phyloP scores from a whole-genome alignment of 2,329 filamentous ascomycete species.

The Penicillium expansum region DNA sequence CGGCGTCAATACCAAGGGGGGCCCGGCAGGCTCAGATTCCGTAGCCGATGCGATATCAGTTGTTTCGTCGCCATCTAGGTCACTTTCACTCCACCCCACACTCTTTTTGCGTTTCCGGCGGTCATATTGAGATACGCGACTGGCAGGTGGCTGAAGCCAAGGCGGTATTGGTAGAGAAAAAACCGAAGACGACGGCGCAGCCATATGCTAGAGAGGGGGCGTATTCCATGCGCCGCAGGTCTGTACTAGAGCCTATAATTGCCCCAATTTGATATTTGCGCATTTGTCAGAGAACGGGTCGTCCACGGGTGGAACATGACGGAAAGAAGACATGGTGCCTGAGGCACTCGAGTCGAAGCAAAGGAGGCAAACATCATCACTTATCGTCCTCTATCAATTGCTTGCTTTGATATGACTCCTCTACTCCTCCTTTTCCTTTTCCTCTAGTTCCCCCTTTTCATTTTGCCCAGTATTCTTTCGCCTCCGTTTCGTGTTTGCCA shows the following conservation, averaged over 20 bases:
- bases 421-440: conserved; percentile 8
- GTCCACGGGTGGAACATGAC: conserved; percentile 11
- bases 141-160: conserved; percentile 38
- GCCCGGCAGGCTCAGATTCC: conserved; percentile 19
- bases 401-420: conserved; percentile 4
- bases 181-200: conserved; percentile 31
- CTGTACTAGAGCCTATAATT: neutral
- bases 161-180: conserved; percentile 40
- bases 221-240: neutral
- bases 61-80: conserved; percentile 26
- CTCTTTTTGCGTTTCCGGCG: conserved; percentile 33
- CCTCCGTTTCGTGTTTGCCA: neutral
- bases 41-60: conserved; percentile 30
- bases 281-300: conserved; percentile 1
- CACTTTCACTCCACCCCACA: conserved; percentile 28
- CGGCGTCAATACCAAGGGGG: conserved; percentile 36
- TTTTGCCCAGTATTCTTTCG: neutral
- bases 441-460: conserved; percentile 3
- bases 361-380: conserved; percentile 23
- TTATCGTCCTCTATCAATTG: conserved; percentile 20
- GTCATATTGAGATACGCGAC: conserved; percentile 38
- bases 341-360: conserved; percentile 8
- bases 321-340: conserved; percentile 9
- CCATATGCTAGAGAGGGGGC: conserved; percentile 20
- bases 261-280: neutral